These are phyloP conservation scores for Colletotrichum gloeosporioides DNA, from an alignment of 2,329 filamentous ascomycete species.

Conservation along the genomic window DNA sequence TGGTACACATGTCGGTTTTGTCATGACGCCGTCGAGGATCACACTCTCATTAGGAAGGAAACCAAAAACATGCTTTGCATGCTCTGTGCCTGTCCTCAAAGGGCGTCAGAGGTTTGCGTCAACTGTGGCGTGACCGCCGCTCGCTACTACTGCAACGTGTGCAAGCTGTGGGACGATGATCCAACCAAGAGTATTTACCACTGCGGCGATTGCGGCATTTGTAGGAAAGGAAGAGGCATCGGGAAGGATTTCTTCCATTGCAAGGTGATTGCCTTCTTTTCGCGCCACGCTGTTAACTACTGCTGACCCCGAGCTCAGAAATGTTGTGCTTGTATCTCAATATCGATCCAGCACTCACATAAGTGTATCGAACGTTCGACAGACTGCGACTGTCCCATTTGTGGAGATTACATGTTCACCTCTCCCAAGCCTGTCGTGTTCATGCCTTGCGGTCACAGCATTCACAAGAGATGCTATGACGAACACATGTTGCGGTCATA, in stretches of 20 bases:
- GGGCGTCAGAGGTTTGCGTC: slow-evolving; percentile 77
- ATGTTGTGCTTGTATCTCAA: slow-evolving; percentile 93
- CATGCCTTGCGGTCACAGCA: slow-evolving; percentile 94
- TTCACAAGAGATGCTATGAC: slow-evolving; percentile 88
- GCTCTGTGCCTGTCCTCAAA: slow-evolving; percentile 87
- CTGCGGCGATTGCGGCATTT: slow-evolving; percentile 95
- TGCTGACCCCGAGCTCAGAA: slow-evolving; percentile 54
- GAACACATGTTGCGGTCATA: slow-evolving; percentile 90
- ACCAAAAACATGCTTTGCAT: slow-evolving; percentile 98
- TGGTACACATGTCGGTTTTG: slow-evolving; percentile 98
- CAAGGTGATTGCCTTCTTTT: slow-evolving; percentile 68
- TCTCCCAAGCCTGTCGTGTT: slow-evolving; percentile 89
- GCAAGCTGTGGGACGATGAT: slow-evolving; percentile 97
- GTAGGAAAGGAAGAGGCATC: slow-evolving; percentile 85
- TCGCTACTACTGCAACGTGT: slow-evolving; percentile 91
- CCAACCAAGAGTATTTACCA: slow-evolving; percentile 92
- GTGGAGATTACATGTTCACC: slow-evolving; percentile 94
- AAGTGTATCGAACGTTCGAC: slow-evolving; percentile 94
- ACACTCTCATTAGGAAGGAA: slow-evolving; percentile 78
- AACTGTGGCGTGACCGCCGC: slow-evolving; percentile 80
- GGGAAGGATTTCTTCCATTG: slow-evolving; percentile 99
- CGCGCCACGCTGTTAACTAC: not conserved
- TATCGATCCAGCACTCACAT: slow-evolving; percentile 82
- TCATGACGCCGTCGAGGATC: slow-evolving; percentile 83
- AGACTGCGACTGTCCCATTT: slow-evolving; percentile 96